phyloP scores from a whole-genome alignment of 2,329 filamentous ascomycete species.

The Plectosphaerella plurivora region DNA sequence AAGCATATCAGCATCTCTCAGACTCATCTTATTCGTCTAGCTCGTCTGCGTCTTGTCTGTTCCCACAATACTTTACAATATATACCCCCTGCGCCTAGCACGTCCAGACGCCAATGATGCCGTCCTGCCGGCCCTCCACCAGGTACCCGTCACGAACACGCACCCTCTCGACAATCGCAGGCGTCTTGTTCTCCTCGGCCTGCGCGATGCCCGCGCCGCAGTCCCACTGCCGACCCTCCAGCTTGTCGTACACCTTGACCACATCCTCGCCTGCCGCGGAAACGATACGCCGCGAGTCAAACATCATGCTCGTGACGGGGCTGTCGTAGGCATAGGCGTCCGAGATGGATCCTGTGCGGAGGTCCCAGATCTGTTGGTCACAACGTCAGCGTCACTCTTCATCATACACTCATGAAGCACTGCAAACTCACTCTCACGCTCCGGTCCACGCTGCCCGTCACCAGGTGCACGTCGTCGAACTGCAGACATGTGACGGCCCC shows the following conservation, averaged over 20 bases:
- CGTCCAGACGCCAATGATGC: conserved; percentile 86
- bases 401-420: not conserved
- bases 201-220: conserved; percentile 78
- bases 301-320: conserved; percentile 94
- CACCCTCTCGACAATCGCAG: conserved; percentile 75
- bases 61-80: no score
- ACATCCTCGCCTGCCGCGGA: conserved; percentile 87
- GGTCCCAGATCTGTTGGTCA: conserved; percentile 84
- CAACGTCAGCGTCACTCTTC: conserved; percentile 14
- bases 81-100: conserved; percentile 38
- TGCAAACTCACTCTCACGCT: conserved; percentile 77
- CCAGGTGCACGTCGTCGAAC: conserved; percentile 92
- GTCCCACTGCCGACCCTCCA: conserved; percentile 93
- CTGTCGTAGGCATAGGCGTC: conserved; percentile 96
- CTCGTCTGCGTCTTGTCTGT: no score
- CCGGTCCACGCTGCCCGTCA: conserved; percentile 87
- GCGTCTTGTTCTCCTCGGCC: conserved; percentile 59
- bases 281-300: conserved; percentile 85
- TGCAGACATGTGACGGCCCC: conserved; percentile 91
- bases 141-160: conserved; percentile 92
- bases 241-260: conserved; percentile 97
- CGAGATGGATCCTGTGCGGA: conserved; percentile 89
- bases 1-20: no score
- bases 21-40: no score
- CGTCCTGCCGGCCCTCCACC: conserved; percentile 83